phyloP scores from a whole-genome alignment of 306 rosid species.

The Gastrolobium bilobum region DNA sequence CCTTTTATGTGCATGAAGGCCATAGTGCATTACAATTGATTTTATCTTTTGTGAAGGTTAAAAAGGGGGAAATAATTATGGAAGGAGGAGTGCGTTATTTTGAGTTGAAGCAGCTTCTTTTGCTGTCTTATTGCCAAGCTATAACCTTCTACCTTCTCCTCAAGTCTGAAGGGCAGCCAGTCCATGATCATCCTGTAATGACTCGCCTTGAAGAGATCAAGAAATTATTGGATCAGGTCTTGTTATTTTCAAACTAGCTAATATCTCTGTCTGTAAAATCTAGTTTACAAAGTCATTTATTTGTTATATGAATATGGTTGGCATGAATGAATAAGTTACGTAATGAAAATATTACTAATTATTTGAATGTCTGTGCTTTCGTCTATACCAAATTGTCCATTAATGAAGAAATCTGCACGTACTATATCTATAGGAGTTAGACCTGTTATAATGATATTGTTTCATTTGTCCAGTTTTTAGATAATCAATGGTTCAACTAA shows the following conservation, averaged over 20 bases:
- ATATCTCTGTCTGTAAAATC: conserved; percentile 1
- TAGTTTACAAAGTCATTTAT: conserved; percentile 31
- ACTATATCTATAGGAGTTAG: conserved; percentile 6
- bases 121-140: conserved; percentile 87
- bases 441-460: conserved; percentile 23
- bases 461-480: conserved; percentile 1
- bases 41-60: conserved; percentile 64
- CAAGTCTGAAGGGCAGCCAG: conserved; percentile 89
- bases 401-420: conserved; percentile 16
- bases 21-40: conserved; percentile 40
- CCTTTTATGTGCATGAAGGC: conserved; percentile 18
- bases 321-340: conserved; percentile 31
- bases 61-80: conserved; percentile 55
- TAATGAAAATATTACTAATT: conserved; percentile 18
- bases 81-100: conserved; percentile 80
- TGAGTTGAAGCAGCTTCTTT: conserved; percentile 76
- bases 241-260: conserved; percentile 38
- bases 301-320: conserved; percentile 23
- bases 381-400: conserved; percentile 13
- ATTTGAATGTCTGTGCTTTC: conserved; percentile 29
- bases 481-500: conserved; percentile 23
- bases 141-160: conserved; percentile 89
- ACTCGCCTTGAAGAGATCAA: conserved; percentile 84
- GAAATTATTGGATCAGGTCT: conserved; percentile 79
- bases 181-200: conserved; percentile 83